Base-by-base conservation (phyloP, 2,329 filamentous ascomycete species). In the Fusarium brachygibbosum region DNA sequence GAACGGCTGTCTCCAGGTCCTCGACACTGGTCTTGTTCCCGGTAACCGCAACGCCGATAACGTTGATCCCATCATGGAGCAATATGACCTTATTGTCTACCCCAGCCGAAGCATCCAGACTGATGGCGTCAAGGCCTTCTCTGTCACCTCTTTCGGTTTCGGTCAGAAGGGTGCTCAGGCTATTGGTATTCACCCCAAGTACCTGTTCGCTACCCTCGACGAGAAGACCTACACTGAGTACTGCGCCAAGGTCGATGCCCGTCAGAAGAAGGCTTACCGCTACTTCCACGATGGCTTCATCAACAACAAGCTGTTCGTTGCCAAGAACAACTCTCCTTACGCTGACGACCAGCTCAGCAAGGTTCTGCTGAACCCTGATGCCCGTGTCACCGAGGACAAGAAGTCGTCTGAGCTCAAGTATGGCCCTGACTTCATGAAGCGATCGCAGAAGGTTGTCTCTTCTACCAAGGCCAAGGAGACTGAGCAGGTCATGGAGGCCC, bases 21-120 rank as follows among this genome's bases (percentile, higher is more conserved):
- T 99, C 75, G 97, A 98, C 85, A 91, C 88, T 52, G 96, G 96
- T 77, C 86, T 99, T 50, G 95, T 99, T 25, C 96, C 96, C 16
- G 96, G 96, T 63, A 99, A 99, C 85, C 92, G 94, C 76, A 99
- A 99, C 75, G 96, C 96, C 52, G 96, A 99, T 84, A 99, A 99
- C 73, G 90, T 99, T 57, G 96, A 99, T 79, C 89, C 94, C 78
- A 87, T 94, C 73, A 97, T 99, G 92, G 95, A 98, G 86, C 88
- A 98, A 79, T 99, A 96, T 74, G 96, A 99, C 79, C 92, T 97
- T 83, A 97, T 99, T 73, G 93, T 98, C 69, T 99, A 98, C 82
- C 96, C 96, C 46, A 97, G 92, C 82, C 92, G 93, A 75, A 92
- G 90, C 80, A 94, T 99, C 74, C 96, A 99, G 85, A 99, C 96